Percentiles rank a stretch among this genome's conserved stretches.
Evolutionary conservation across 208 protist species (phyloP).

Genomic region (Leishmania aethiopica): DNA sequence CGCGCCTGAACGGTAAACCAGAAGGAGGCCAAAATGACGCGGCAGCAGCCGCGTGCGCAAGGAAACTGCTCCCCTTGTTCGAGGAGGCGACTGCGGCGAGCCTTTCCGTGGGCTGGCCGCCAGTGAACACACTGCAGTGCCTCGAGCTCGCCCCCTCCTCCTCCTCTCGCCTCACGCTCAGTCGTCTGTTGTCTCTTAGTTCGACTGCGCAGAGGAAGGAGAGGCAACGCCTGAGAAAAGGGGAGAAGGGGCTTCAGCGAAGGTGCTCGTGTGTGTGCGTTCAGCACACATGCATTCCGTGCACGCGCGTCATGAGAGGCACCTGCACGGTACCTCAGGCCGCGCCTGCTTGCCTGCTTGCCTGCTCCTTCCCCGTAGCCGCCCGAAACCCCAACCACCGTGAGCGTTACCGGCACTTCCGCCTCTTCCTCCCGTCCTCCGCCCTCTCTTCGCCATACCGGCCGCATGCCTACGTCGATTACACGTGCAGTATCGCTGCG

Average conservation of each 20-base stretch:
- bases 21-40: not conserved
- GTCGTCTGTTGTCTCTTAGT: not conserved
- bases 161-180: not conserved
- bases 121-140: not conserved
- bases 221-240: not conserved
- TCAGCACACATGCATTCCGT: not conserved
- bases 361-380: not conserved
- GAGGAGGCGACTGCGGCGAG: no score
- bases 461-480: not conserved
- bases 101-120: not conserved
- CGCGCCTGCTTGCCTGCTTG: not conserved
- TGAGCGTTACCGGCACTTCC: not conserved
- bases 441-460: not conserved
- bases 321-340: not conserved
- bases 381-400: not conserved
- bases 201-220: not conserved
- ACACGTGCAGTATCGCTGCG: not conserved
- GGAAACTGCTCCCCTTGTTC: not conserved
- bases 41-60: not conserved
- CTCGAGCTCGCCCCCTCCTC: not conserved
- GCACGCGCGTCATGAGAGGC: not conserved
- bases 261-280: not conserved
- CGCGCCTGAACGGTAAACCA: not conserved
- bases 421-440: not conserved
- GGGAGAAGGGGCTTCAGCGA: not conserved